A percentile compares a stretch with the other conserved stretches of the same genome.
phyloP scores from a whole-genome alignment of 1,284 basidiomycete species.

The Ceratobasidium sp. region DNA sequence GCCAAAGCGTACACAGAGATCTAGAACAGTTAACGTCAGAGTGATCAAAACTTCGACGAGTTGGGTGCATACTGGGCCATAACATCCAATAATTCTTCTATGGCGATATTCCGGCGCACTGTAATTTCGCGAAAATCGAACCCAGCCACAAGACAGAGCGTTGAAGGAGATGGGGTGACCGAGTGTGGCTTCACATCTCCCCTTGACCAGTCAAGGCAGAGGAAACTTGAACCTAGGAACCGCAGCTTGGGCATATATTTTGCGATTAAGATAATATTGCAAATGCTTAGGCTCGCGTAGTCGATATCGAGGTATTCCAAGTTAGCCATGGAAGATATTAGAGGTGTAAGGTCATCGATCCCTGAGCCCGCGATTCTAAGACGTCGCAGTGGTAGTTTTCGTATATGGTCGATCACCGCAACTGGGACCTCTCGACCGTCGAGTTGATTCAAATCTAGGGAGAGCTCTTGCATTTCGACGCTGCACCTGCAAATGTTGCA shows the following conservation, averaged over 20 bases:
- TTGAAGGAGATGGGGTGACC: background rate
- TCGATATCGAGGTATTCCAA: slow-evolving; percentile 7
- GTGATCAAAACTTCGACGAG: too few species aligned
- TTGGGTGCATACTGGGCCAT: too few species aligned
- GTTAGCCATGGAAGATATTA: background rate
- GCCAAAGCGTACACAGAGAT: too few species aligned
- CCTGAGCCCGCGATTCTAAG: background rate
- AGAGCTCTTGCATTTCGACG: background rate
- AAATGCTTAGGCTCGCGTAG: too few species aligned
- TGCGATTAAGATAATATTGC: background rate
- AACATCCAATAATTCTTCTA: too few species aligned
- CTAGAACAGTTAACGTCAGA: too few species aligned
- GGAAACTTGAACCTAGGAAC: background rate
- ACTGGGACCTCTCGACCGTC: background rate
- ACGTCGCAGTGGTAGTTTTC: background rate
- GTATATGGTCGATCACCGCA: background rate
- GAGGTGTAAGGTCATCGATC: too few species aligned
- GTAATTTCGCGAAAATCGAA: too few species aligned
- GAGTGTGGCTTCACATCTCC: background rate
- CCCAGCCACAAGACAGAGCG: too few species aligned
- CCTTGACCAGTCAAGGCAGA: background rate
- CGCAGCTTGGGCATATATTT: slow-evolving; percentile 1
- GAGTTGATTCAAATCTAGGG: background rate
- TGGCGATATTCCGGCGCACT: too few species aligned
- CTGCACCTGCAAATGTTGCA: background rate